Evolutionary conservation across 208 protist genomes (phyloP), one percentile per base, ranked within the genome.

Genomic region (Sergeia podlipaevii): DNA sequence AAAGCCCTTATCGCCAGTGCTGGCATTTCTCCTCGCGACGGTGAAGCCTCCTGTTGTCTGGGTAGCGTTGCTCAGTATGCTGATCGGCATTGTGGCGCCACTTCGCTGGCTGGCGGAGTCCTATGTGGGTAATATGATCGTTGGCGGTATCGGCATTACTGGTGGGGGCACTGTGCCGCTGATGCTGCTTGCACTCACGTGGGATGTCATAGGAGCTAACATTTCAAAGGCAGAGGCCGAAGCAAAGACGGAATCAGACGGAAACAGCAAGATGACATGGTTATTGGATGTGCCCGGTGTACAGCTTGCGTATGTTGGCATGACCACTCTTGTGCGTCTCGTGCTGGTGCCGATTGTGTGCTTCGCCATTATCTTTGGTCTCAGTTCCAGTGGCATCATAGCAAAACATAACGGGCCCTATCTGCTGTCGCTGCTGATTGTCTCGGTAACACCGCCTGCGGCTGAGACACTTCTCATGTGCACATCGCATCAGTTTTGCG

Each of bases 91-190:
- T 2, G 65, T 70, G 10, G 77, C 79, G 4, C 84, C 79, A 37
- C 60, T 91, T 46, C 77, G 72, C 26, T 88, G 80, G 80, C 26
- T 83, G 11, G 74, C 73, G 4, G 46, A 70, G 60, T 65, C 62
- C 33, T 60, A 67, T 18, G 24, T 51, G 0, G 74, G 74, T 20
- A 59, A 74, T 41, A 62, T 70, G 2, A 6, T 88, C 18, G 41
- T 91, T 47, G 74, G 74, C 24, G 84, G 80, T 21, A 57, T 86
- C 37, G 55, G 55, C 23, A 55, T 85, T 17, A 65, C 84, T 18
- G 80, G 84, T 27, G 47, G 51, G 13, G 84, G 76, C 11, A 58
- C 68, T 5, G 77, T 91, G 29, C 84, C 84, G 13, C 59, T 91
- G 32, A 68, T 81, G 54, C 46, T 89, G 46, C 55, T 91, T 8